Percentiles rank a stretch among this genome's conserved stretches.
These are phyloP conservation scores for Pneumocystis oryctolagi DNA, from an alignment of 1,139 yeast species.

Conservation along the genomic window DNA sequence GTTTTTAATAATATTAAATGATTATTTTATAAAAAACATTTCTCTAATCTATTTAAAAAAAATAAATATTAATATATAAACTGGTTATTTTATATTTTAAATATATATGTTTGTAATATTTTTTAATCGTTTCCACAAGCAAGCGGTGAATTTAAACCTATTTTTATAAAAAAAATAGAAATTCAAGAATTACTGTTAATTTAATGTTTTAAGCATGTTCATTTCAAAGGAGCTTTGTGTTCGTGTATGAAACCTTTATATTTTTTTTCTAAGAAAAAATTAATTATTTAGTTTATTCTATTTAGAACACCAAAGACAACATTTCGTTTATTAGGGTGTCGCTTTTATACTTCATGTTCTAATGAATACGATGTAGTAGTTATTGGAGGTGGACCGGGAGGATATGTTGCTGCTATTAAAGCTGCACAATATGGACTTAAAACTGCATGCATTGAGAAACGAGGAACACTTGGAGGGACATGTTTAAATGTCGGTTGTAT, in stretches of 20 bases:
- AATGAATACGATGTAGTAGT: conserved; percentile 80
- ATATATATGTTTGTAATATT: not conserved
- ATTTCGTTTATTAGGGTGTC: not conserved
- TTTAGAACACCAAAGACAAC: not conserved
- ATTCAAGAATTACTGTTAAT: not conserved
- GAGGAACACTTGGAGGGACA: conserved; percentile 95
- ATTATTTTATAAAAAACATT: no score
- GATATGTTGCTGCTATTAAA: conserved; percentile 90
- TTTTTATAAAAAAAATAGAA: not conserved
- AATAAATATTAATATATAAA: not conserved
- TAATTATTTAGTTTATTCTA: not conserved
- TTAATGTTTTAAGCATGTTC: not conserved
- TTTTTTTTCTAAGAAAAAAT: not conserved
- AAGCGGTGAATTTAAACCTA: no score
- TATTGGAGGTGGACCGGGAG: conserved; percentile 99
- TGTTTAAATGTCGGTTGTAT: conserved; percentile 97
- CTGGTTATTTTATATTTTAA: not conserved
- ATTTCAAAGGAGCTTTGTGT: conserved; percentile 13
- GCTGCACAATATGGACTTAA: conserved; percentile 92
- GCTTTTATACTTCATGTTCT: conserved; percentile 8
- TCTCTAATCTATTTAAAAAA: not conserved
- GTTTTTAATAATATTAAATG: no score
- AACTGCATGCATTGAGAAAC: conserved; percentile 92
- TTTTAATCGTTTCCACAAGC: no score
- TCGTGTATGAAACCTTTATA: conserved; percentile 13